Base-by-base conservation (phyloP, 768 basidiomycete species). In the Lentinula detonsa region DNA sequence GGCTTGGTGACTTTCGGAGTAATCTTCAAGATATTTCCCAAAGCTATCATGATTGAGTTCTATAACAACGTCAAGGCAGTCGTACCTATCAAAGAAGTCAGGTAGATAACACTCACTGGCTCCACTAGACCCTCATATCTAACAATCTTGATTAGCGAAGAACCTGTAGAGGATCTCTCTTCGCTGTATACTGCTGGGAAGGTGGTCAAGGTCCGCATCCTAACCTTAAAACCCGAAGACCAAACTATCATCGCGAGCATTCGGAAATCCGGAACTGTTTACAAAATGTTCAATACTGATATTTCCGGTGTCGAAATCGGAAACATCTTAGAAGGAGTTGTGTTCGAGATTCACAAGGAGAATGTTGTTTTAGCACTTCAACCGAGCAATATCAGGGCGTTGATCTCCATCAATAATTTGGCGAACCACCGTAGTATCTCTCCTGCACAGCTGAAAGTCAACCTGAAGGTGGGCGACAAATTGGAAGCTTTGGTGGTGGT, bases 41-140 rank as follows among this genome's bases (percentile, higher is more conserved):
- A 88, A 69, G 80, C 86, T 62, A 75, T 95, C 50, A 75, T 93
- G 65, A 86, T 98, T 33, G 95, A 97, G 69, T 91, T 97, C 66
- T 99, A 89, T 70, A 95, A 94, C 63, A 90, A 90, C 58, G 65
- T 95, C 60, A 88, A 91, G 67, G 97, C 91, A 1, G 76, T 88
- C 45, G 82, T 99, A 2, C 91, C 94, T 3, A 73, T 81, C 8
- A 85, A 81, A 56, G 97, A 98, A 77, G 85, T 88, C 10, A 91
- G 88, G 93, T 94, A 73, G 46, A 80, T 65, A 33, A 5, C 48
- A 49, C 34, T 13, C 3, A 18, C 13, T 16, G 23, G 9, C 34
- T 16, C 13, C 33, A 35, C 11, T 54, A 40, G n/a, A 48, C 10
- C 31, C 37, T 35, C n/a, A 48, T 23, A 60, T 46, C 60, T 65